Evolutionary conservation across 768 basidiomycete genomes (phyloP).

Genomic region (Podaxis sp.): DNA sequence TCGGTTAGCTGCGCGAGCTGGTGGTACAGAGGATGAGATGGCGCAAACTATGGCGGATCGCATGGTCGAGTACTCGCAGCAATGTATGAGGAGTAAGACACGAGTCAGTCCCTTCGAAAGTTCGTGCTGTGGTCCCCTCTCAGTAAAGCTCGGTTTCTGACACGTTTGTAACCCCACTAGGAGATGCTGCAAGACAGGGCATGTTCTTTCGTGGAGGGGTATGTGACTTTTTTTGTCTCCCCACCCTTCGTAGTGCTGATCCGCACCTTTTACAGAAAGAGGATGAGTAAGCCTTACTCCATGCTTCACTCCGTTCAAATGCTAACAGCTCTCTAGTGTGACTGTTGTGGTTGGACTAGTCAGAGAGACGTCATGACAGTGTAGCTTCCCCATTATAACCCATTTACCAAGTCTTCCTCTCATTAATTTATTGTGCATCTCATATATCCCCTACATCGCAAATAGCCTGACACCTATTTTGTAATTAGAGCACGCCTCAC

Average conservation of each 20-base stretch:
- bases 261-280: slow-evolving; percentile 53
- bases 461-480: slow-evolving; percentile 14
- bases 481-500: slow-evolving; percentile 11
- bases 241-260: slow-evolving; percentile 13
- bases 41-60: slow-evolving; percentile 74
- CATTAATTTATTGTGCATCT: slow-evolving; percentile 13
- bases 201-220: slow-evolving; percentile 73
- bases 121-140: slow-evolving; percentile 29
- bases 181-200: slow-evolving; percentile 64
- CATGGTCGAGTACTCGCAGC: slow-evolving; percentile 65
- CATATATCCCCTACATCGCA: slow-evolving; percentile 17
- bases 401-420: neutral
- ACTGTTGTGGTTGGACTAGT: slow-evolving; percentile 71
- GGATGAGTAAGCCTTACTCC: slow-evolving; percentile 65
- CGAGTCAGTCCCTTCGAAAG: slow-evolving; percentile 77
- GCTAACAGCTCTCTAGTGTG: slow-evolving; percentile 44
- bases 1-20: slow-evolving; percentile 57
- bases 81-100: slow-evolving; percentile 67
- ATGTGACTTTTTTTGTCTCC: slow-evolving; percentile 31
- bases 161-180: slow-evolving; percentile 30
- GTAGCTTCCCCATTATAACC: neutral
- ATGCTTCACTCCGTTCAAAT: slow-evolving; percentile 12
- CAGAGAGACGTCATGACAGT: slow-evolving; percentile 52
- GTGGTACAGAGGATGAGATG: slow-evolving; percentile 56
- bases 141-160: neutral